Base-by-base conservation (phyloP, 1,284 basidiomycete species). In the Cerrena zonata region DNA sequence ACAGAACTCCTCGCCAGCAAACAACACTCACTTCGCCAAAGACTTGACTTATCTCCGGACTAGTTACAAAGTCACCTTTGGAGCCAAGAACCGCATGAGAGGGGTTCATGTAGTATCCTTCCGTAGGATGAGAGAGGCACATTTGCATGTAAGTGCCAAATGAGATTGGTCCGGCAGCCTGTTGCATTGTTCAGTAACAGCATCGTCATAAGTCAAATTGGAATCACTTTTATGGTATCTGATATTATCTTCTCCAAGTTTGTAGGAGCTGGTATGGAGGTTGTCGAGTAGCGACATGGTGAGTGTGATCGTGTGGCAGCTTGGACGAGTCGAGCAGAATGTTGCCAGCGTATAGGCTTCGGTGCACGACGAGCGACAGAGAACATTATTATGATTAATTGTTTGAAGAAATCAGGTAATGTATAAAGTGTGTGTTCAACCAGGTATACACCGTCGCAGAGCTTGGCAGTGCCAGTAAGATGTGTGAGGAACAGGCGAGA, bases 1-100 rank as follows among this genome's bases (percentile, higher is more conserved):
- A 53, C 58, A 53, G 48, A 44, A 18, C 50, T 5, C 22, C n/a
- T 4, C 22, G 13, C 24, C n/a, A 42, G 36, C 27, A 13, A 19
- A 23, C 26, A 44, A 34, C 30, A 63, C 78, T 53, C 63, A 94
- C 93, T 82, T 99, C 95, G 55, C 96, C 96, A 67, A 99, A 99
- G 0, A 93, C 82, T 66, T 98, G 94, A 59, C 84, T 91, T 49
- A 99, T 97, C 65, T 99, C 96, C 1, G 96, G 96, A 56, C 89
- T 93, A 1, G 96, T 99, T 37, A 92, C 88, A 62, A 99, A 99
- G 71, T 99, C 96, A 2, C 96, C 96, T 30, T 78, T 75, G 0
- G 80, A 61, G 10, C 96, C 96, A 61, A 99, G 91, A 2, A 98
- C 86, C 37, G 84, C 76, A 53, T 86, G 76, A 3, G 68, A 58